These are phyloP conservation scores for Phytophthora pinifolia DNA, from an alignment of 352 stramenopile species.

Conservation along the genomic window DNA sequence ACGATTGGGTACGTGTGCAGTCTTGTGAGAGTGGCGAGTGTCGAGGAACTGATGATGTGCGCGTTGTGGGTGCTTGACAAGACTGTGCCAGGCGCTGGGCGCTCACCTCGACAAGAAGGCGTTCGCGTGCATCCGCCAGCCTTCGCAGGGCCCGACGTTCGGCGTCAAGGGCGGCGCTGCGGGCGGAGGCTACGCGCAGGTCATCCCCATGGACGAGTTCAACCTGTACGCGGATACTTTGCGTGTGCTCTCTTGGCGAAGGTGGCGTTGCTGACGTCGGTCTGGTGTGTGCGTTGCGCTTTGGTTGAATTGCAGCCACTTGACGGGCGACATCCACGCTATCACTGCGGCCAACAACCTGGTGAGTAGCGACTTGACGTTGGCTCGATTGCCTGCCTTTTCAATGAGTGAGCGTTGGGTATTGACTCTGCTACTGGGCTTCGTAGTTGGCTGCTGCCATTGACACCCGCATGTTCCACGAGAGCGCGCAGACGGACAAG, in stretches of 20 bases:
- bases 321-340: constrained; percentile 99
- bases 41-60: constrained; percentile 36
- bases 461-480: constrained; percentile 98
- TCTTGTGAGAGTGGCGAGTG: neutral
- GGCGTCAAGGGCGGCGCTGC: constrained; percentile 95
- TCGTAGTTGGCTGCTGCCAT: constrained; percentile 94
- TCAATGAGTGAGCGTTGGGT: neutral
- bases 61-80: constrained; percentile 48
- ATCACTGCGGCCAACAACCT: constrained; percentile 99
- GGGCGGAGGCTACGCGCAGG: constrained; percentile 92
- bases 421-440: constrained; percentile 2
- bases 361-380: constrained; percentile 22
- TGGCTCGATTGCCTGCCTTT: neutral
- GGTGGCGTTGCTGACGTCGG: constrained; percentile 9
- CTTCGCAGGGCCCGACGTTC: constrained; percentile 97
- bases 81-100: constrained; percentile 94
- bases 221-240: constrained; percentile 92
- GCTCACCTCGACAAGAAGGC: constrained; percentile 92
- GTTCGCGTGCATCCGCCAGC: constrained; percentile 98
- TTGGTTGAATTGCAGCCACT: constrained; percentile 61
- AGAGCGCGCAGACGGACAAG: constrained; percentile 84
- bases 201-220: constrained; percentile 97
- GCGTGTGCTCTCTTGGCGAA: constrained; percentile 38
- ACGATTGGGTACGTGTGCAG: constrained; percentile 89
- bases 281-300: constrained; percentile 2